Evolutionary conservation across 306 rosid species (phyloP).

Genomic region (Glycyrrhiza uralensis): DNA sequence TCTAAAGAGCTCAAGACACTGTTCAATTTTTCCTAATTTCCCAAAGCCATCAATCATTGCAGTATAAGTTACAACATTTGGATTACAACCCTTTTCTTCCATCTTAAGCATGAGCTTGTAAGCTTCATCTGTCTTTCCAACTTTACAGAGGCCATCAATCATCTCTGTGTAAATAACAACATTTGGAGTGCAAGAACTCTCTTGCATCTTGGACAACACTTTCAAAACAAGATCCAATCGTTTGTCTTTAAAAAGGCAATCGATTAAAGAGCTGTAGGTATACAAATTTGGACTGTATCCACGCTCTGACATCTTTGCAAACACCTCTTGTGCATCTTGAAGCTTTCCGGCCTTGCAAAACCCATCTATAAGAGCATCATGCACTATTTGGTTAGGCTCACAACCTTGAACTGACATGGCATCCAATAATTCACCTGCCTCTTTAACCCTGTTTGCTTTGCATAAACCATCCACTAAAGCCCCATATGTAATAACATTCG

Average conservation of each 20-base stretch:
- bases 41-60: conserved; percentile 92
- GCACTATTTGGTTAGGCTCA: conserved; percentile 70
- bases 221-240: conserved; percentile 74
- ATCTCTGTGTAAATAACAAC: conserved; percentile 86
- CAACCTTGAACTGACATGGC: conserved; percentile 61
- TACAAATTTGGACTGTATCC: conserved; percentile 71
- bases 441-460: conserved; percentile 70
- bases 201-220: conserved; percentile 81
- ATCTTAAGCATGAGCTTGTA: conserved; percentile 78
- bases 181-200: conserved; percentile 72
- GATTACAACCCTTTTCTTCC: conserved; percentile 76
- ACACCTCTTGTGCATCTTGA: conserved; percentile 76
- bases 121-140: conserved; percentile 76
- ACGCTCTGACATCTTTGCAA: conserved; percentile 69
- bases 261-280: conserved; percentile 81
- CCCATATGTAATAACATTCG: conserved; percentile 73
- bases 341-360: conserved; percentile 77
- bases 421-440: conserved; percentile 61
- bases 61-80: conserved; percentile 85
- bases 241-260: conserved; percentile 68
- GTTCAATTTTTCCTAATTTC: conserved; percentile 60
- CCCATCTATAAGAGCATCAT: conserved; percentile 85
- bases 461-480: conserved; percentile 94
- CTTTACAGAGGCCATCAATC: conserved; percentile 83
- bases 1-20: conserved; percentile 64